Conservation (phyloP, 164 flowering plant species). For the Magnolia sinica region DNA sequence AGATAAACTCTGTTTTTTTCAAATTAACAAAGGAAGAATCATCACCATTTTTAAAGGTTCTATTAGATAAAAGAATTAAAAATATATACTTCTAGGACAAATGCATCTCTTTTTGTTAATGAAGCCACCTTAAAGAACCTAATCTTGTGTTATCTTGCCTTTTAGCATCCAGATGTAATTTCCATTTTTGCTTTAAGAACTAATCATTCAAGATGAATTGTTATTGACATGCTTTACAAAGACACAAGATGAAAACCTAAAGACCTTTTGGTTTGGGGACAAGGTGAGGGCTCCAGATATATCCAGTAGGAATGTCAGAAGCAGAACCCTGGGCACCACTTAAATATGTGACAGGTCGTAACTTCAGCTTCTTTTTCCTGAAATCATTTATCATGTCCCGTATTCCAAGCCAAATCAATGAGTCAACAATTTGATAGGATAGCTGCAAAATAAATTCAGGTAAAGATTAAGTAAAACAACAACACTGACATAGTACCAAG, state of each 20-base stretch:
- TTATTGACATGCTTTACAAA: background rate
- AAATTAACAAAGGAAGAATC: too few relatives aligned
- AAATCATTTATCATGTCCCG: constrained; percentile 96
- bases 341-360: constrained; percentile 94
- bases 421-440: constrained; percentile 97
- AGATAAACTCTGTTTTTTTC: too few relatives aligned
- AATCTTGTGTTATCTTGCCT: background rate
- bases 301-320: constrained; percentile 81
- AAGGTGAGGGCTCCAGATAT: constrained; percentile 99
- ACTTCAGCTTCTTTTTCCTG: constrained; percentile 84
- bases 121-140: background rate
- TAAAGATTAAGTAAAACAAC: background rate
- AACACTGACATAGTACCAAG: background rate
- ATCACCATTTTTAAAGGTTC: too few relatives aligned
- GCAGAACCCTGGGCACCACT: constrained; percentile 95
- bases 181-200: background rate
- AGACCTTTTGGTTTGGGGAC: constrained; percentile 99
- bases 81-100: background rate
- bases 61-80: too few relatives aligned
- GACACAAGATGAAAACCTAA: background rate
- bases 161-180: background rate
- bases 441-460: constrained; percentile 47
- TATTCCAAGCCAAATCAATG: constrained; percentile 98
- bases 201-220: background rate
- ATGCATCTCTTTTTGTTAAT: background rate